phyloP scores from a whole-genome alignment of 2,329 filamentous ascomycete genomes.

The Curvularia sp. region DNA sequence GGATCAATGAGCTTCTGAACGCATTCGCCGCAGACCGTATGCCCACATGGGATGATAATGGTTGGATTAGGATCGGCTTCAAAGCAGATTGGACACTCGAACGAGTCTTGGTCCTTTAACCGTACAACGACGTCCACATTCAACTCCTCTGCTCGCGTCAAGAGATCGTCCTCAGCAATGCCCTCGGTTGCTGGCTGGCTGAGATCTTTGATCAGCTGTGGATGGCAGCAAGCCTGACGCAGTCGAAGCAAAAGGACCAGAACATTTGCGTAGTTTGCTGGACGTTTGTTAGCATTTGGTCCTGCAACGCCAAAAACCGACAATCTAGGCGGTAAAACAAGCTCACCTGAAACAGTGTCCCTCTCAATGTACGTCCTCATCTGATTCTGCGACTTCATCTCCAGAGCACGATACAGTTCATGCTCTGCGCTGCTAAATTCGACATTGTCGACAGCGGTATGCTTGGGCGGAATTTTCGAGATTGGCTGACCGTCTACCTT shows the following conservation, averaged over 20 bases:
- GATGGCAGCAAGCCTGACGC: conserved; percentile 83
- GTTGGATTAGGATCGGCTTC: conserved; percentile 76
- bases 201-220: conserved; percentile 73
- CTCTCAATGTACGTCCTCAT: conserved; percentile 80
- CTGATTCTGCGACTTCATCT: conserved; percentile 69
- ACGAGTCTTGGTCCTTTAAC: conserved; percentile 66
- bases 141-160: conserved; percentile 69
- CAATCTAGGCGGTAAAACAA: not conserved
- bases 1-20: conserved; percentile 73
- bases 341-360: conserved; percentile 66
- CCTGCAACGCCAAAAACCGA: not conserved
- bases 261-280: conserved; percentile 76
- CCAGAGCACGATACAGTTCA: conserved; percentile 70
- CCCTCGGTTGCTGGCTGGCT: conserved; percentile 68
- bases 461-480: conserved; percentile 70
- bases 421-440: conserved; percentile 72
- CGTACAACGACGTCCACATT: conserved; percentile 68
- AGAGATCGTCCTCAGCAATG: conserved; percentile 63
- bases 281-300: conserved; percentile 10
- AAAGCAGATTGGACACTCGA: conserved; percentile 84
- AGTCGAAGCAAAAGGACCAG: conserved; percentile 80
- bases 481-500: conserved; percentile 81
- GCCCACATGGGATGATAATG: conserved; percentile 84
- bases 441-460: conserved; percentile 67
- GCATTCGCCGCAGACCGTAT: conserved; percentile 79